phyloP scores from a whole-genome alignment of 768 basidiomycete species.

The Chalciporus piperatus region DNA sequence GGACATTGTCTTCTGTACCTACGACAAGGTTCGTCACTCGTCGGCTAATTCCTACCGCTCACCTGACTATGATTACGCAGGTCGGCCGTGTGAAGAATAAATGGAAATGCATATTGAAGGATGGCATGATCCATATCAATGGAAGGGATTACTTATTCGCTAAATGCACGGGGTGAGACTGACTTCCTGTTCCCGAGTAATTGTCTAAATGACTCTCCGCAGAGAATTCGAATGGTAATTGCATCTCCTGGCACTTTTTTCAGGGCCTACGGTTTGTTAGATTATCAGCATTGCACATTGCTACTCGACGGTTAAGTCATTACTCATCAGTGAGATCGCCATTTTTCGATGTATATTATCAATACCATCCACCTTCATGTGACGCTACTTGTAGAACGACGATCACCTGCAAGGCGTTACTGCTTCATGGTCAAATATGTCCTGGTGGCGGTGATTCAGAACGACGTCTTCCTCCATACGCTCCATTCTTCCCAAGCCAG shows the following conservation, averaged over 20 bases:
- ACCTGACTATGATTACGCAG: constrained; percentile 38
- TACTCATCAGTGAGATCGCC: constrained; percentile 18
- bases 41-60: background rate
- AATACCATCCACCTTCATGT: constrained; percentile 12
- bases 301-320: constrained; percentile 23
- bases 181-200: background rate
- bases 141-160: constrained; percentile 97
- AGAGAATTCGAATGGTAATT: constrained; percentile 48
- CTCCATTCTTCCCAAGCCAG: too few species aligned
- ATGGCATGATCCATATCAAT: constrained; percentile 96
- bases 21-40: constrained; percentile 76
- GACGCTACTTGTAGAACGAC: background rate
- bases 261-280: constrained; percentile 11
- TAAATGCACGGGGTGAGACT: constrained; percentile 88
- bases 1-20: constrained; percentile 97
- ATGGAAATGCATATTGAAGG: constrained; percentile 98
- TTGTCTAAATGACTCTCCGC: background rate
- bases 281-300: constrained; percentile 21
- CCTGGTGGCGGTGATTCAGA: too few species aligned
- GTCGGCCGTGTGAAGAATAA: constrained; percentile 99
- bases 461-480: too few species aligned
- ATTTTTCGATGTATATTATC: constrained; percentile 22
- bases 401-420: background rate
- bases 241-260: constrained; percentile 2
- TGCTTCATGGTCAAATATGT: background rate